phyloP scores from a whole-genome alignment of 306 rosid species.

The Lagenaria siceraria region DNA sequence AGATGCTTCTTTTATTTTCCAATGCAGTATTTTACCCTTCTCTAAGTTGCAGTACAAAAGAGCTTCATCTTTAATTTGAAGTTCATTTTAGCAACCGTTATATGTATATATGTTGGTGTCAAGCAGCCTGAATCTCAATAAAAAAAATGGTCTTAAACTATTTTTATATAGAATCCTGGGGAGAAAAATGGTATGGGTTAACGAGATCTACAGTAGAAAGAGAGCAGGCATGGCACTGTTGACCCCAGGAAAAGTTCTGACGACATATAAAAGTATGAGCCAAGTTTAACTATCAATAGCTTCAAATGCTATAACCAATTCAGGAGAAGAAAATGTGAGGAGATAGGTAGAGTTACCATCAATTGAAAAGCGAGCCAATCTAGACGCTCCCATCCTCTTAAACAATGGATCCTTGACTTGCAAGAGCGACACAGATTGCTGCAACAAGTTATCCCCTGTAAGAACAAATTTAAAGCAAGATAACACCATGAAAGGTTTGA shows the following conservation, averaged over 20 bases:
- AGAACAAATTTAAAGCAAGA: not conserved
- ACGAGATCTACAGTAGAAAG: not conserved
- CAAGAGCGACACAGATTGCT: slow-evolving; percentile 81
- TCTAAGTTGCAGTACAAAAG: not conserved
- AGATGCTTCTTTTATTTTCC: not conserved
- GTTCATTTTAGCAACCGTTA: not conserved
- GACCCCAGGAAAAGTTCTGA: not conserved
- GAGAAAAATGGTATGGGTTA: not conserved
- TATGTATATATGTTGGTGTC: not conserved
- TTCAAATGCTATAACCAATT: not conserved
- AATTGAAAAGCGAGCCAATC: slow-evolving; percentile 67
- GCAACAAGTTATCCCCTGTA: slow-evolving; percentile 78
- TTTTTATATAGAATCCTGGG: not conserved
- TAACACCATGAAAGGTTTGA: not conserved
- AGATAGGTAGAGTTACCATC: slow-evolving; percentile 42
- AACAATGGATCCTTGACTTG: slow-evolving; percentile 83
- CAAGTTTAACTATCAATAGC: not conserved
- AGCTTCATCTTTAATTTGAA: not conserved
- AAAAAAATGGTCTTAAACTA: not conserved
- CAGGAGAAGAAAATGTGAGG: not conserved
- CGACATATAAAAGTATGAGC: not conserved
- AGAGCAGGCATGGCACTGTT: not conserved
- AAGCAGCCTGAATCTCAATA: not conserved
- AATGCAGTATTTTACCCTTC: not conserved
- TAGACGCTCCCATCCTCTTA: slow-evolving; percentile 93